phyloP scores from a whole-genome alignment of 2,329 filamentous ascomycete species.

The Seiridium cupressi region DNA sequence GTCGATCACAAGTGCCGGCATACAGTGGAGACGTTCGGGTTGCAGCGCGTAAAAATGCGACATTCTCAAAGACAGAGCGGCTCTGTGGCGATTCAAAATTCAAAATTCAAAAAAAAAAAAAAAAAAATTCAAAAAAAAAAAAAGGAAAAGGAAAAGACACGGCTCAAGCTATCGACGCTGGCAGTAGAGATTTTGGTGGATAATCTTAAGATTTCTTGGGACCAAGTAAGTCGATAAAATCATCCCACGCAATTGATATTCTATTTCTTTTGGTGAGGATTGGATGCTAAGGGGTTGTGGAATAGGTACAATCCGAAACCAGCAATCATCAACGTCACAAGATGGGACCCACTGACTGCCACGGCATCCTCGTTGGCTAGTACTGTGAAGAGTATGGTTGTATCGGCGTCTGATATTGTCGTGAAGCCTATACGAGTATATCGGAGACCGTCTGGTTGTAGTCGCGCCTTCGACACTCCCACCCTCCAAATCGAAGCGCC shows the following conservation, averaged over 20 bases:
- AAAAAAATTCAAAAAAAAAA: no score
- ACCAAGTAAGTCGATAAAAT: slow-evolving; percentile 42
- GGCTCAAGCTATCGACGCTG: slow-evolving; percentile 45
- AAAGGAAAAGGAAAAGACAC: slow-evolving; percentile 26
- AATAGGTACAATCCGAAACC: slow-evolving; percentile 40
- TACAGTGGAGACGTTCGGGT: no score
- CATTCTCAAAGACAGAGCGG: slow-evolving; percentile 41
- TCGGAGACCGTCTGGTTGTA: slow-evolving; percentile 6
- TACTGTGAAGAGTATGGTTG: background rate
- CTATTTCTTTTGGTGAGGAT: background rate
- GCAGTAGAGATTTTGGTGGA: slow-evolving; percentile 53
- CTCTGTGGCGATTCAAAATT: slow-evolving; percentile 26
- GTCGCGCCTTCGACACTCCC: background rate
- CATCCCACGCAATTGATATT: background rate
- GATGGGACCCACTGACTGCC: slow-evolving; percentile 33
- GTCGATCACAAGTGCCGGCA: no score
- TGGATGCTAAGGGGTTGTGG: slow-evolving; percentile 24
- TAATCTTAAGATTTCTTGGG: slow-evolving; percentile 42
- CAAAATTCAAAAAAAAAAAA: no score
- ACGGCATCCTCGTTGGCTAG: slow-evolving; percentile 15
- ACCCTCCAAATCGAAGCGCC: no score
- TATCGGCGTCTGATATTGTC: background rate
- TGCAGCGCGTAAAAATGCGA: slow-evolving; percentile 19
- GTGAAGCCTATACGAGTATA: slow-evolving; percentile 24
- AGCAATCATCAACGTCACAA: slow-evolving; percentile 27